Base-by-base conservation (phyloP, 202 grass and related monocot species). In the Elaeis oleifera region DNA sequence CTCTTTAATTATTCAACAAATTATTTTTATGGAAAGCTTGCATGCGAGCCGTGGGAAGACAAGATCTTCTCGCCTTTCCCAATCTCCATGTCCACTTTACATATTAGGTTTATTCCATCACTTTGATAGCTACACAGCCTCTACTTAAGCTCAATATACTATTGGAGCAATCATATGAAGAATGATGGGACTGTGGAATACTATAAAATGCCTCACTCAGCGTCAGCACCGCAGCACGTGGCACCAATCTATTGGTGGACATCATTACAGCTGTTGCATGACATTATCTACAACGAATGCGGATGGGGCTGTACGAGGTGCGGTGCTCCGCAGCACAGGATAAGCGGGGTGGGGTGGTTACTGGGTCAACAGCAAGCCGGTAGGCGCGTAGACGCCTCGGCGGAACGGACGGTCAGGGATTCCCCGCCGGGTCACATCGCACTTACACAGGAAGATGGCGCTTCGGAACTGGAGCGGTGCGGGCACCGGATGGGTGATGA, bases 101-200 rank as follows among this genome's bases (percentile, higher is more conserved):
- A 19, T 23, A 13, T 23, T 13, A 22, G 18, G 18, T 20, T 22
- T 22, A 5, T 55, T 22, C 18, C 0, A 56, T 23, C 20, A 22
- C 22, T 13, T 4, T 23, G 20, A 23, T 56, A 56, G 20, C 20
- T 23, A 15, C 22, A 23, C 3, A 23, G 20, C 13, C 36, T 23
- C 9, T 14, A 4, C 7, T 22, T 15, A 11, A 1, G n/a, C 18
- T 3, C 54, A 9, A 23, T 56, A 23, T 11, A 22, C 20, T 13
- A 56, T 23, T 23, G 54, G 54, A 56, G 54, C 54, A 23, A 56
- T 56, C 54, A 56, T 56, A 56, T 4, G 54, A 23, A 23, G 54
- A 56, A 56, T 56, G 54, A 14, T 56, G 18, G 20, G 54, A 56
- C 53, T 14, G 28, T 23, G 7, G 53, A 56, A 56, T 23, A 11